Conservation (phyloP, 768 basidiomycete species). For the Serendipita vermifera region DNA sequence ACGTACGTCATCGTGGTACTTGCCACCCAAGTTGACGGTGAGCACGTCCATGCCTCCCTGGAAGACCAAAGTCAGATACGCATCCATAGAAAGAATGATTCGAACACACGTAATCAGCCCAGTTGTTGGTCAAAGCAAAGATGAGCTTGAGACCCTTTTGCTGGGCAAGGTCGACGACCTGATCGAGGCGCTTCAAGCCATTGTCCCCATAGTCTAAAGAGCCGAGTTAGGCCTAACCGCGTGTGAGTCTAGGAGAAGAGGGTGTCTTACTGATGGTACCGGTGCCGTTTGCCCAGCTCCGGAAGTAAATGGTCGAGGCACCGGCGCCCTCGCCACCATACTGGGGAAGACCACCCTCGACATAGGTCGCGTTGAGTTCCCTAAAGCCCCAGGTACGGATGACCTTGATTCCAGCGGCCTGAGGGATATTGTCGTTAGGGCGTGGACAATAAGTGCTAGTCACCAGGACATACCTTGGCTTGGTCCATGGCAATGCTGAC, state of each 20-base stretch:
- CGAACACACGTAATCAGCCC: constrained; percentile 7
- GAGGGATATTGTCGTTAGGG: background rate
- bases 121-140: constrained; percentile 16
- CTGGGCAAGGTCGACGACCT: constrained; percentile 15
- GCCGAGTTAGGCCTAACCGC: background rate
- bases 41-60: constrained; percentile 16
- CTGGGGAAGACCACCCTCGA: constrained; percentile 12
- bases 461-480: constrained; percentile 12
- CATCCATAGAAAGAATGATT: too few relatives aligned
- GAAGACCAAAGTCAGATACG: background rate
- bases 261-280: constrained; percentile 11
- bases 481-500: constrained; percentile 14
- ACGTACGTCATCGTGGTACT: constrained; percentile 16
- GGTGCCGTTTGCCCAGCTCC: constrained; percentile 12
- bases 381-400: constrained; percentile 16
- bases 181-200: constrained; percentile 14
- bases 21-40: constrained; percentile 12
- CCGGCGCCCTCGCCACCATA: constrained; percentile 14
- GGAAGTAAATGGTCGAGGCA: constrained; percentile 13
- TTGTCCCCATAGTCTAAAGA: constrained; percentile 13
- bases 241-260: background rate
- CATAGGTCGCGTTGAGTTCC: constrained; percentile 13
- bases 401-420: constrained; percentile 9
- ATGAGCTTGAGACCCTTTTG: constrained; percentile 16
- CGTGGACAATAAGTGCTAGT: background rate